Conservation (phyloP, 2,329 filamentous ascomycete species). For the Phoma sp. region DNA sequence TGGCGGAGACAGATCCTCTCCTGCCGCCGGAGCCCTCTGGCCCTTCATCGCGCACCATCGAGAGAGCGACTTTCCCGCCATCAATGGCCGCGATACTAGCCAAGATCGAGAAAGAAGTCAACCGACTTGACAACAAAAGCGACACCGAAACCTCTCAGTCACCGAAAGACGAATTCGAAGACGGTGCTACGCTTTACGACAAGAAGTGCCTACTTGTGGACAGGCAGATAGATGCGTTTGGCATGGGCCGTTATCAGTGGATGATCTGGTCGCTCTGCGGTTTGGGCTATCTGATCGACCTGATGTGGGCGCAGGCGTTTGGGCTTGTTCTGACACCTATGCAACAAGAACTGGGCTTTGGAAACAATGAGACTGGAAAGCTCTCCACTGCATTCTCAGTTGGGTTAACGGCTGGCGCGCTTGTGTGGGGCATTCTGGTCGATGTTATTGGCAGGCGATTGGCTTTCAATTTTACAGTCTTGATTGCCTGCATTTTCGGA, state of each 20-base stretch:
- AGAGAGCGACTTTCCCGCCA: slow-evolving; percentile 9
- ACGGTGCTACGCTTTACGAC: slow-evolving; percentile 46
- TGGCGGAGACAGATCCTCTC: slow-evolving; percentile 12
- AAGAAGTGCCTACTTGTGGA: slow-evolving; percentile 56
- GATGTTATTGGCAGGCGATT: slow-evolving; percentile 62
- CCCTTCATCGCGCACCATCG: slow-evolving; percentile 5
- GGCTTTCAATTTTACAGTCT: slow-evolving; percentile 66
- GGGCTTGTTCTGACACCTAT: slow-evolving; percentile 62
- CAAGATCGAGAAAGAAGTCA: slow-evolving; percentile 18
- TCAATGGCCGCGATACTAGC: slow-evolving; percentile 16
- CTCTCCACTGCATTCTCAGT: slow-evolving; percentile 64
- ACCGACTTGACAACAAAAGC: slow-evolving; percentile 12
- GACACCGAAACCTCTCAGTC: not conserved
- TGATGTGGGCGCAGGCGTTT: slow-evolving; percentile 67
- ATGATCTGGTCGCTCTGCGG: slow-evolving; percentile 62
- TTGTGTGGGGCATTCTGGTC: slow-evolving; percentile 63
- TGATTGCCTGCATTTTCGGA: slow-evolving; percentile 63
- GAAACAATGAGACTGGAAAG: slow-evolving; percentile 54
- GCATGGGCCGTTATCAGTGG: slow-evolving; percentile 64
- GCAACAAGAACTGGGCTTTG: slow-evolving; percentile 65
- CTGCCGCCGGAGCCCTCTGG: slow-evolving; percentile 2
- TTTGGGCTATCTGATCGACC: slow-evolving; percentile 63
- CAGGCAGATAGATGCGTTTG: slow-evolving; percentile 59
- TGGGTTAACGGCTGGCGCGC: slow-evolving; percentile 63
- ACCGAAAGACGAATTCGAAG: not conserved